phyloP scores from a whole-genome alignment of 306 rosid species.

The Mimosa pudica region DNA sequence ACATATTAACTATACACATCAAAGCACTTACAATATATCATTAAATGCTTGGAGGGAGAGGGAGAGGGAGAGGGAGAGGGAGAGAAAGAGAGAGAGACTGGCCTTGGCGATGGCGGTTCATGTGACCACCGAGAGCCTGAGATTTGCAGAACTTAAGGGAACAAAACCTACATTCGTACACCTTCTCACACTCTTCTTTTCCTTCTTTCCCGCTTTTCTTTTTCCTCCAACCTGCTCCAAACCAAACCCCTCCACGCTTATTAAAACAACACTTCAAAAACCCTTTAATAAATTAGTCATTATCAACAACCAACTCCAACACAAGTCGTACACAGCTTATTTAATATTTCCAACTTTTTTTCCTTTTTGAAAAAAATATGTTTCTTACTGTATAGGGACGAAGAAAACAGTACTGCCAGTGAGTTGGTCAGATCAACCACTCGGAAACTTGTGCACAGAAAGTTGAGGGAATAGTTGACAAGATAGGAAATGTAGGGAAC shows the following conservation, averaged over 20 bases:
- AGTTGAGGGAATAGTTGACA: not conserved
- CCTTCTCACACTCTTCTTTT: slow-evolving; percentile 47
- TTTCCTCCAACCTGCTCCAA: slow-evolving; percentile 79
- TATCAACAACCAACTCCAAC: not conserved
- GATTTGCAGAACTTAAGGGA: slow-evolving; percentile 99
- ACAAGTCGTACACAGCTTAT: not conserved
- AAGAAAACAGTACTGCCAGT: not conserved
- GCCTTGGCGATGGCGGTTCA: slow-evolving; percentile 99
- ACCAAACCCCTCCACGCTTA: slow-evolving; percentile 22
- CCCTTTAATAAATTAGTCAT: not conserved
- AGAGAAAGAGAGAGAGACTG: slow-evolving; percentile 18
- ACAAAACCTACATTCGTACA: slow-evolving; percentile 98
- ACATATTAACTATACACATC: slow-evolving; percentile 1
- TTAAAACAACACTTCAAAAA: not conserved
- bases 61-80: not conserved
- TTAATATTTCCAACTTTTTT: not conserved
- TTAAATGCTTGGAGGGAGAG: not conserved
- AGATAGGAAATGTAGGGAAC: not conserved
- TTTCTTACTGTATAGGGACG: not conserved
- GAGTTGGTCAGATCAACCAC: not conserved
- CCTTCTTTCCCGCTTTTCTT: slow-evolving; percentile 87
- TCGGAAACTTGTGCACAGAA: not conserved
- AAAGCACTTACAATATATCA: not conserved
- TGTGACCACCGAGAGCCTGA: slow-evolving; percentile 99
- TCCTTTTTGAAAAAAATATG: not conserved